A percentile compares a stretch with the other conserved stretches of the same genome.
Evolutionary conservation across 1,284 basidiomycete species (phyloP).

Genomic region (Stygiomarasmius scandens): DNA sequence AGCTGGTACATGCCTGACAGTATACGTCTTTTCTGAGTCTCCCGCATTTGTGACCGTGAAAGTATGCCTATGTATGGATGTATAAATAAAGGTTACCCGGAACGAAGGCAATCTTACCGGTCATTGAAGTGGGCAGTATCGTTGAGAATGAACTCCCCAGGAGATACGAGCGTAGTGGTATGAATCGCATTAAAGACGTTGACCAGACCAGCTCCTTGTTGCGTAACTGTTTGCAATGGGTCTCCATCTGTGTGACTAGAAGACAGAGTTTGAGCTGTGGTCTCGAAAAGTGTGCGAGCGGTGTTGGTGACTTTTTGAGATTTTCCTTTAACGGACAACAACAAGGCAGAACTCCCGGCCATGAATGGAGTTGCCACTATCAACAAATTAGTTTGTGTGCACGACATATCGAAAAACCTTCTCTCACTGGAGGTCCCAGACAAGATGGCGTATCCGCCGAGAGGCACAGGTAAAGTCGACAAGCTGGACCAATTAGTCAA

Average conservation of each 20-base stretch:
- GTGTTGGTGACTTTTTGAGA: slow-evolving; percentile 37
- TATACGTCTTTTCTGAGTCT: slow-evolving; percentile 42
- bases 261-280: slow-evolving; percentile 54
- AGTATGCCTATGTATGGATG: slow-evolving; percentile 39
- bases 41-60: slow-evolving; percentile 54
- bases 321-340: slow-evolving; percentile 58
- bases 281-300: slow-evolving; percentile 59
- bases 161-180: slow-evolving; percentile 56
- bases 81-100: slow-evolving; percentile 3
- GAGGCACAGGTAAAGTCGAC: slow-evolving; percentile 4
- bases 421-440: slow-evolving; percentile 41
- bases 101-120: slow-evolving; percentile 34
- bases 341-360: slow-evolving; percentile 67
- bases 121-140: slow-evolving; percentile 64
- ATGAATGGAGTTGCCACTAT: slow-evolving; percentile 54
- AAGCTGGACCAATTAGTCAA: slow-evolving; percentile 33
- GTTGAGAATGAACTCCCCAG: slow-evolving; percentile 66
- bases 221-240: slow-evolving; percentile 60
- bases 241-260: slow-evolving; percentile 51
- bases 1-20: slow-evolving; percentile 51
- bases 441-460: slow-evolving; percentile 22
- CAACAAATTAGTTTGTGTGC: background rate
- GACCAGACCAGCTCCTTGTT: slow-evolving; percentile 70
- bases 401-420: too few relatives aligned
- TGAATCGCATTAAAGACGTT: slow-evolving; percentile 66